Evolutionary conservation across 495 filamentous ascomycete species (phyloP), one percentile per base, ranked within the genome.

Genomic region (Penicillium psychrofluorescens): DNA sequence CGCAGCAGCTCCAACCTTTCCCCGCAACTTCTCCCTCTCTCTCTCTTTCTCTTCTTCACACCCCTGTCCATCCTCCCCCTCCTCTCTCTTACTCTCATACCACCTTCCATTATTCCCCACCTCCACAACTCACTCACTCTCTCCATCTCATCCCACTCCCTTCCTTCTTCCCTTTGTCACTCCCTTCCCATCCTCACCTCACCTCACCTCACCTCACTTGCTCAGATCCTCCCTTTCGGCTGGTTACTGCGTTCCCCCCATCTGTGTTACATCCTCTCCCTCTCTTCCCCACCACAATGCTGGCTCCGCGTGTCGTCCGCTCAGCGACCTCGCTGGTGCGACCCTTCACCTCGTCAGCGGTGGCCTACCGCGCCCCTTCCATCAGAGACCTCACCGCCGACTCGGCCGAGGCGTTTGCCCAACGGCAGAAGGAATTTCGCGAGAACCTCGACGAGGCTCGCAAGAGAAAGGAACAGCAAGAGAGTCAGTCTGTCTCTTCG

Each of bases 391-490:
- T 98, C 62, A 81, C 81, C 12, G 77, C 81, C 32, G 74, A 83
- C 40, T 77, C 79, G 36, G 83, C 81, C 34, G 70, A 79, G 30
- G 70, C 75, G 30, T 98, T 95, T 76, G 84, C 84, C 59, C 70
- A 77, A 35, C 81, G 81, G 51, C 90, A 95, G 70, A 83, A 82
- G 58, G 77, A 84, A 57, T 98, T 95, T 71, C 84, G 92, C 55
- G 83, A 88, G 64, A 74, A 86, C 66, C 70, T 95, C 44, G 78
- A 81, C 52, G 78, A 81, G 61, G 81, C 79, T 61, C 77, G 86
- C 63, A 85, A 78, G 70, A 71, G 69, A 63, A 79, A 75, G 76
- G 80, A 86, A 76, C 76, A 83, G 75, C 79, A 85, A 86, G 85
- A 87, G 72, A 90, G 86, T 90, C 74, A 82, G 79, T 83, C 67